Percentiles rank a stretch among this genome's conserved stretches.
phyloP scores from a whole-genome alignment of 106 monocot genomes.

The Dendrobium nobile region DNA sequence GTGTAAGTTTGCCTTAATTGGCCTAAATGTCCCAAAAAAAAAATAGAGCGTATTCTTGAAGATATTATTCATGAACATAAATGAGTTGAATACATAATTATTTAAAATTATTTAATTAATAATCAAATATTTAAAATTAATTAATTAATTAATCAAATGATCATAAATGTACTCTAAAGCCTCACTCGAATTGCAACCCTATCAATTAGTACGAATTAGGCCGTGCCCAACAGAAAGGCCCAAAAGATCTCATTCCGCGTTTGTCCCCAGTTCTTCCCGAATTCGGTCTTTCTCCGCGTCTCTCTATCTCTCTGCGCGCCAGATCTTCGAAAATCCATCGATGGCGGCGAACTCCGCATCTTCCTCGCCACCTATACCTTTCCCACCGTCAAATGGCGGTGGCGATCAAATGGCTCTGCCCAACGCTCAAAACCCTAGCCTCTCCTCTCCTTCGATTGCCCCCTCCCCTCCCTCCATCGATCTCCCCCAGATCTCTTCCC shows the following conservation, averaged over 20 bases:
- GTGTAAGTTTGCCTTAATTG: no score
- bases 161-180: no score
- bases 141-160: no score
- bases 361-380: not conserved
- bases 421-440: slow-evolving; percentile 2
- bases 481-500: slow-evolving; percentile 4
- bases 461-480: slow-evolving; percentile 8
- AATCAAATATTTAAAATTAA: no score
- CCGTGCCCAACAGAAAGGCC: no score
- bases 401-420: not conserved
- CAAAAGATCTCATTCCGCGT: not conserved
- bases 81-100: no score
- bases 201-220: no score
- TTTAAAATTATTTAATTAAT: no score
- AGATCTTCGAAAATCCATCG: not conserved
- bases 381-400: not conserved
- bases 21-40: no score
- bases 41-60: no score
- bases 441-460: not conserved
- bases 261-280: not conserved
- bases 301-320: not conserved
- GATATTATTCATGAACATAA: no score
- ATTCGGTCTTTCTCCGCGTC: not conserved
- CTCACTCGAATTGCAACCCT: no score
- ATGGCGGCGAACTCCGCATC: slow-evolving; percentile 8